Evolutionary conservation across 768 basidiomycete species (phyloP), one percentile per base, ranked within the genome.

Genomic region (Tricholoma saponaceum): DNA sequence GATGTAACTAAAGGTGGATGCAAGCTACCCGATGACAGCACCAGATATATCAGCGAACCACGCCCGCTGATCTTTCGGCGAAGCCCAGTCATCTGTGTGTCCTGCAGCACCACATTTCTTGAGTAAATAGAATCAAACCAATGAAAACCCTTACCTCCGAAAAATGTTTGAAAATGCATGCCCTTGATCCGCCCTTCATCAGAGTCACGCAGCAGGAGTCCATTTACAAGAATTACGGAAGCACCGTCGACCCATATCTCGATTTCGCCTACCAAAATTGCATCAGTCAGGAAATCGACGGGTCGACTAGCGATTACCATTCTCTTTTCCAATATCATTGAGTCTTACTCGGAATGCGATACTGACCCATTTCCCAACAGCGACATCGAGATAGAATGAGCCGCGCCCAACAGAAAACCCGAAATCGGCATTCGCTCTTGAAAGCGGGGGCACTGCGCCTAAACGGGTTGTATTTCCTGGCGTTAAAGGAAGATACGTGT

Each of bases 121-220:
- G 8, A 43, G 28, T 28, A 22, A 10, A 26, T 25, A n/a, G 39
- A 2, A 46, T 33, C 4, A 10, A 14, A 28, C 20, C 16, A n/a
- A 28, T 25, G 23, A 25, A 18, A 16, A 50, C 64, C 74, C 16
- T 54, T 62, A 83, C 86, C 87, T 44, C 88, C 89, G 60, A 92
- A 92, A 74, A 90, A 92, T 0, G 89, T 90, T 69, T 89, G 83
- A 52, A 87, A 82, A 67, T 88, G 87, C 67, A 86, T 81, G 7
- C 89, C 89, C 56, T 83, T 83, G 54, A 91, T 80, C 53, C 70
- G 75, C 0, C 77, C 75, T 1, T 72, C 75, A 6, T 62, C 67
- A n/a, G 70, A 65, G 3, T 70, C 64, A 10, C 85, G 76, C 4
- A 90, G 65, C 4, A 73, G 68, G 1, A 92, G 67, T 0, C 81